Evolutionary conservation across 73 alveolate species (phyloP).

Genomic region (Paramecium tetraurelia): DNA sequence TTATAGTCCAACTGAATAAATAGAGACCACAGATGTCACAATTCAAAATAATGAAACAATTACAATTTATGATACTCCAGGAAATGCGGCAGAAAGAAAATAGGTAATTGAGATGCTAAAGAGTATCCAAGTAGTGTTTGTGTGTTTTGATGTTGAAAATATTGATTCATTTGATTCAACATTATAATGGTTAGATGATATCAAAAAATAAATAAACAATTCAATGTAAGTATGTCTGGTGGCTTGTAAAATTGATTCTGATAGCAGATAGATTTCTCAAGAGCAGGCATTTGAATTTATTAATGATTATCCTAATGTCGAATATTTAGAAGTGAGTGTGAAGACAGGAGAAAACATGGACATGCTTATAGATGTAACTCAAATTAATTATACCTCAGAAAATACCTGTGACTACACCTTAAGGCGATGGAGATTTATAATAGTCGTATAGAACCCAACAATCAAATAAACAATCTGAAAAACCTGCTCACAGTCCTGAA

Average conservation of each 20-base stretch:
- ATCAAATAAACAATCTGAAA: not conserved
- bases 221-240: not conserved
- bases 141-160: conserved; percentile 14
- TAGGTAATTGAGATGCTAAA: not conserved
- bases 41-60: not conserved
- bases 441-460: not conserved
- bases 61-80: not conserved
- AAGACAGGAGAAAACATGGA: not conserved
- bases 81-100: not conserved
- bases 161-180: conserved; percentile 36
- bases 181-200: not conserved
- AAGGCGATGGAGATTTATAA: not conserved
- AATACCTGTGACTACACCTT: not conserved
- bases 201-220: conserved; percentile 1
- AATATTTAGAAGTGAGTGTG: conserved; percentile 27
- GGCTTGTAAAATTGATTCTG: not conserved
- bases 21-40: not conserved
- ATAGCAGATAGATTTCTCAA: not conserved
- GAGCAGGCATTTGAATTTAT: not conserved
- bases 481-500: not conserved
- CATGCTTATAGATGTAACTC: not conserved
- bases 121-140: not conserved
- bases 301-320: conserved; percentile 27
- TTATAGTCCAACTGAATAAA: not conserved
- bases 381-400: not conserved